Base-by-base conservation (phyloP, 2,329 filamentous ascomycete species). In the Emergomyces pasteurianus region DNA sequence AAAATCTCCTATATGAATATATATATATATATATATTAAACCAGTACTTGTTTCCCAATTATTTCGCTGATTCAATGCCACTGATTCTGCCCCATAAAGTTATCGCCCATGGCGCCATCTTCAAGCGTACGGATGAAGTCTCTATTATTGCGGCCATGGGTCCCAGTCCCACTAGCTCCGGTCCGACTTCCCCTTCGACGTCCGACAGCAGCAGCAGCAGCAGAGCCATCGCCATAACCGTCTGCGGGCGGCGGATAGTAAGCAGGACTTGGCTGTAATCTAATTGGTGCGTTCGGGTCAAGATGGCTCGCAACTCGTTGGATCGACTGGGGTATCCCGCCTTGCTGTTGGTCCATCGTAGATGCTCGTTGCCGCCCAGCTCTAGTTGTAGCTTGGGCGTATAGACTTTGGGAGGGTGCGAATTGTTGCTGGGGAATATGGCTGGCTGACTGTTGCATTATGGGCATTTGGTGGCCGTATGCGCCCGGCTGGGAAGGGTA, bases 71-170 rank as follows among this genome's bases (percentile, higher is more conserved):
- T 59, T 80, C 78, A 85, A 68, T 84, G 81, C 82, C 87, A 95
- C 74, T 94, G 89, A 79, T 86, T 84, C 65, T 83, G 79, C 66
- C 79, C 80, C 84, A 91, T 89, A 71, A 91, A 96, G 1, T 91
- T 90, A 74, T 97, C 92, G 73, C 96, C 92, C 60, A 97, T 78
- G 1, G 92, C 96, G 42, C 94, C 84, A 75, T 97, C 94, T 75
- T 99, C 94, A 64, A 99, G 79, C 64, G 89, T 96, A 60, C 94
- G 86, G 68, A 99, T 95, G 71, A 99, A 96, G 71, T 97, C 92
- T 49, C 91, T 82, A 69, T 92, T 81, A 61, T 80, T 75, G 53
- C 76, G 72, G 28, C 65, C 65, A 28, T 62, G 62, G 23, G 60
- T 58, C 10, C 62, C 61, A 60, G 60, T 56, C 14, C 62, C 61